Evolutionary conservation across 495 filamentous ascomycete species (phyloP).

Genomic region (Clavariopsis aquatica): DNA sequence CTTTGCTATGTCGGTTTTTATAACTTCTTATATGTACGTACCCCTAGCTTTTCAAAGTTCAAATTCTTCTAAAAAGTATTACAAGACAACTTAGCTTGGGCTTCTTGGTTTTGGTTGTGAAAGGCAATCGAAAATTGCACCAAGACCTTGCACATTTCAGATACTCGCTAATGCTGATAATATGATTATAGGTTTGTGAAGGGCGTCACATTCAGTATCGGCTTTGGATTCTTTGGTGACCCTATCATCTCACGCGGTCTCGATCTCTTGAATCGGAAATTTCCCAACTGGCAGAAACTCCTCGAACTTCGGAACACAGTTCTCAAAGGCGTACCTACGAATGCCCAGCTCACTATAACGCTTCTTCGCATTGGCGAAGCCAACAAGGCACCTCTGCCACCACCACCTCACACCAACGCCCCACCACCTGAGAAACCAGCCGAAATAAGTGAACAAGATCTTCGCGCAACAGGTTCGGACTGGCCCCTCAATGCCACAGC

Average conservation of each 20-base stretch:
- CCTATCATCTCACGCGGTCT: slow-evolving; percentile 65
- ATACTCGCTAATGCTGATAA: too few relatives aligned
- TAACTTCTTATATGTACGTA: slow-evolving; percentile 71
- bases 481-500: slow-evolving; percentile 49
- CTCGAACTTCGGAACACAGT: slow-evolving; percentile 69
- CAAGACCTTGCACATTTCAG: too few relatives aligned
- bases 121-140: too few relatives aligned
- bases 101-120: too few relatives aligned
- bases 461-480: slow-evolving; percentile 48
- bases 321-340: slow-evolving; percentile 83
- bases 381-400: slow-evolving; percentile 77
- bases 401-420: slow-evolving; percentile 63
- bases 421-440: slow-evolving; percentile 57
- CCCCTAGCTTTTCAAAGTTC: too few relatives aligned
- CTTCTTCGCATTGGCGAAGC: slow-evolving; percentile 83
- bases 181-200: too few relatives aligned
- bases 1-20: slow-evolving; percentile 60
- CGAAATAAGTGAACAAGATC: slow-evolving; percentile 51
- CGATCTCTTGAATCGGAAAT: slow-evolving; percentile 62
- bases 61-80: too few relatives aligned
- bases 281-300: slow-evolving; percentile 74
- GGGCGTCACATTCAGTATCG: slow-evolving; percentile 61
- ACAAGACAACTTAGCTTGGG: too few relatives aligned
- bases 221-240: slow-evolving; percentile 78
- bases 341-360: slow-evolving; percentile 82